Base-by-base conservation (phyloP, 2,329 filamentous ascomycete species). In the Ophiostoma perfectum region DNA sequence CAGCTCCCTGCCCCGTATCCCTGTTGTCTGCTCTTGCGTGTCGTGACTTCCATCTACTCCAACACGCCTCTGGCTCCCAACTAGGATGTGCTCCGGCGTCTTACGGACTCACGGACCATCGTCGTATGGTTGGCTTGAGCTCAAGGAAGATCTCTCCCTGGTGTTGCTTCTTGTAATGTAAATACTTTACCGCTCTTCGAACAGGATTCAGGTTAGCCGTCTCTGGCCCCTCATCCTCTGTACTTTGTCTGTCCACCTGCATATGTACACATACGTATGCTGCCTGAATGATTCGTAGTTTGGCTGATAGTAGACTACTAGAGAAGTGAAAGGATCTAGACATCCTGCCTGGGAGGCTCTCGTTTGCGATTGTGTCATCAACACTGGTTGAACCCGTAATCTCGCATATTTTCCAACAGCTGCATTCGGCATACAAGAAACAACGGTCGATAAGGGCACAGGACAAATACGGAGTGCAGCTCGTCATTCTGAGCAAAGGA, bases 161-260 rank as follows among this genome's bases (percentile, higher is more conserved):
- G 3, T 27, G n/a, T 55, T 55, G 9, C 49, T 55, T 55, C 5
- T 55, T 55, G n/a, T 6, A 4, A 55, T 55, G 49, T 18, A 55
- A 55, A 36, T 55, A 4, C 49, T 55, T 55, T 55, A 55, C 49
- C 49, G 49, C 49, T 55, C 49, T 55, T 55, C 49, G 49, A 8
- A 11, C 11, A 55, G 45, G 45, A 16, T 14, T 14, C 49, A 11
- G 9, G 3, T 55, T 0, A 27, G 8, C 49, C 49, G 49, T 55
- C 7, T 55, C n/a, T 18, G 27, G 49, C 49, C 49, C 49, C 49
- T 55, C 49, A 36, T 27, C 49, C 49, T 5, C 14, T 47, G 45
- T 47, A 55, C 27, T 18, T 11, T 55, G 3, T 27, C 18, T 27
- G 18, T n/a, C 14, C 8, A 55, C 12, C 7, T 2, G 8, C 18